Conservation (phyloP, 225 moss, liverwort and hornwort genomes). For the Ulota crispa region DNA sequence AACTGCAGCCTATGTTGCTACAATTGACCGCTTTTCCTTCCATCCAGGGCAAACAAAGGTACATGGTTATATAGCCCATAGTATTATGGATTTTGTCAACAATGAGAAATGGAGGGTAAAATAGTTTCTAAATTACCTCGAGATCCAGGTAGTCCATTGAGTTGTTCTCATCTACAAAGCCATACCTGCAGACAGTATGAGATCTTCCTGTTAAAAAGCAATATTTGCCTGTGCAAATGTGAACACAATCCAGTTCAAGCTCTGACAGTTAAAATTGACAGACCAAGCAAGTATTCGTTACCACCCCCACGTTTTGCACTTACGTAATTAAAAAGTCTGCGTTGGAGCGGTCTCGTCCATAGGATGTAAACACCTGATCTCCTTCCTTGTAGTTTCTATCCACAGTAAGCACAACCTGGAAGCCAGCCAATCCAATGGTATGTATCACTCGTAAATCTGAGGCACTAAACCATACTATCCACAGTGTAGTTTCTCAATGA, state of each 20-base stretch:
- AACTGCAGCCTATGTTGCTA: background rate
- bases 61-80: background rate
- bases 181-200: conserved; percentile 66
- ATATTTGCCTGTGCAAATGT: background rate
- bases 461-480: background rate
- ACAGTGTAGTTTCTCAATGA: background rate
- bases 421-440: conserved; percentile 11
- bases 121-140: conserved; percentile 47
- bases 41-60: background rate
- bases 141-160: conserved; percentile 66
- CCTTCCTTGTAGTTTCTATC: conserved; percentile 78
- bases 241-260: background rate
- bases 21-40: background rate
- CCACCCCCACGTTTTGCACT: conserved; percentile 3
- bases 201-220: background rate
- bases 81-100: background rate
- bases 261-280: background rate
- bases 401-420: conserved; percentile 77
- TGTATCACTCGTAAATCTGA: conserved; percentile 14
- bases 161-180: conserved; percentile 79
- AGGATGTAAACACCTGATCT: conserved; percentile 83
- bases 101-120: background rate
- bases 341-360: conserved; percentile 88
- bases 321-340: conserved; percentile 86
- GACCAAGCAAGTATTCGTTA: background rate